phyloP scores from a whole-genome alignment of 2,329 filamentous ascomycete species.

The Talaromyces sp. region DNA sequence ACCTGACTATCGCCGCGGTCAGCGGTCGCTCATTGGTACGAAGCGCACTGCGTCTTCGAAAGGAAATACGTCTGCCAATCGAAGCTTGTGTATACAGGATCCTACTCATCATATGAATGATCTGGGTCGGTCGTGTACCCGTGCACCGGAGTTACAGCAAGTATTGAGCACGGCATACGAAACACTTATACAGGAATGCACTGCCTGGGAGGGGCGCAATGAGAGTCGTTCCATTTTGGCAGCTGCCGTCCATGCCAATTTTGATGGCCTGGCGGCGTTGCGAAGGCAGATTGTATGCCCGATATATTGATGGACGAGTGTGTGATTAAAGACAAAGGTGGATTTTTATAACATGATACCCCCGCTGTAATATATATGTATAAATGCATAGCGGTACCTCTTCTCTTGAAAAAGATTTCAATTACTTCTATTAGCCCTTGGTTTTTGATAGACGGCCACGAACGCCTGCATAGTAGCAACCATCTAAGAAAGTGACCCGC shows the following conservation, averaged over 20 bases:
- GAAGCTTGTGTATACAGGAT: conserved; percentile 60
- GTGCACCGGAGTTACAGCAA: conserved; percentile 54
- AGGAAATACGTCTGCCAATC: conserved; percentile 28
- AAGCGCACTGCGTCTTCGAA: conserved; percentile 37
- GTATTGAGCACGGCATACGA: conserved; percentile 42
- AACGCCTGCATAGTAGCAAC: background rate
- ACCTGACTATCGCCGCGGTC: conserved; percentile 39
- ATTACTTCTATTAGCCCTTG: conserved; percentile 3
- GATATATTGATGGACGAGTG: too few species aligned
- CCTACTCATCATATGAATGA: conserved; percentile 62
- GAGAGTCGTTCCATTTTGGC: conserved; percentile 22
- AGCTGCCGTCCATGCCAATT: conserved; percentile 32
- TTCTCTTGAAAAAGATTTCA: background rate
- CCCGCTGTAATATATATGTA: conserved; percentile 10
- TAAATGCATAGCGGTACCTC: conserved; percentile 1
- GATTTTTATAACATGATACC: too few species aligned
- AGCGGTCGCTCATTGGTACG: conserved; percentile 41
- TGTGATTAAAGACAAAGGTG: too few species aligned
- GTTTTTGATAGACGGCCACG: background rate
- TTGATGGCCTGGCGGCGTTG: conserved; percentile 28
- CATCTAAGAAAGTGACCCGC: conserved; percentile 7
- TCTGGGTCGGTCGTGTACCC: conserved; percentile 53
- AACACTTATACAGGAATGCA: conserved; percentile 26
- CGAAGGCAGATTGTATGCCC: conserved; percentile 14
- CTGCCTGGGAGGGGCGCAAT: conserved; percentile 25